Evolutionary conservation across 257 asterid species (phyloP), one percentile per base, ranked within the genome.

Genomic region (Nicotiana tabacum): DNA sequence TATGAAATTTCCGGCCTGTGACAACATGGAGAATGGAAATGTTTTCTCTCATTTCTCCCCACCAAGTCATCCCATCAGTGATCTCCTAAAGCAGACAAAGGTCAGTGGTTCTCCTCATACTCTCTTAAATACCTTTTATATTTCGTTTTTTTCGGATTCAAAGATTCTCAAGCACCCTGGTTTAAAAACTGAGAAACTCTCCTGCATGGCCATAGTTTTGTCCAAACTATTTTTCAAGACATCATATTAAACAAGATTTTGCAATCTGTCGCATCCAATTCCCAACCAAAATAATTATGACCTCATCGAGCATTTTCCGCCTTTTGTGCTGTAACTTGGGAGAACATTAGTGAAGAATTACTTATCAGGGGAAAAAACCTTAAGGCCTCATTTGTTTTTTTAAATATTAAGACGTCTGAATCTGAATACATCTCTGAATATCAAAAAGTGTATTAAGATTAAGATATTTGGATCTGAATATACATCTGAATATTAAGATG

Each of bases 41-140:
- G 88, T 89, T 81, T 81, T 87, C 65, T 80, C 87, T 82, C 92
- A 87, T 80, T 82, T 92, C 82, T 83, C 96, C 82, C 85, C 93
- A 58, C 82, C 92, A 58, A 86, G 92, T 81, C 78, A 86, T 86
- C 87, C 90, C 55, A 78, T 89, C 70, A 81, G 82, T 74, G 83
- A 83, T 85, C 85, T 87, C 83, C 78, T 90, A 87, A 87, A 89
- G 88, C 95, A 86, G 82, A 77, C 91, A 67, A 89, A 92, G 97
- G 98, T 86, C 89, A 57, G 89, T 53, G 29, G 37, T 69, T 85
- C 68, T 82, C 81, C 88, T 70, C 76, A 82, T 77, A 51, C 53
- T 77, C 85, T 83, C 82, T 82, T 27, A 51, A 5, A 74, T 51
- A 48, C 46, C 62, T 74, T 74, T 51, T 74, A 11, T 51, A 27